Evolutionary conservation across 768 basidiomycete genomes (phyloP).

Genomic region (Suillus subluteus): DNA sequence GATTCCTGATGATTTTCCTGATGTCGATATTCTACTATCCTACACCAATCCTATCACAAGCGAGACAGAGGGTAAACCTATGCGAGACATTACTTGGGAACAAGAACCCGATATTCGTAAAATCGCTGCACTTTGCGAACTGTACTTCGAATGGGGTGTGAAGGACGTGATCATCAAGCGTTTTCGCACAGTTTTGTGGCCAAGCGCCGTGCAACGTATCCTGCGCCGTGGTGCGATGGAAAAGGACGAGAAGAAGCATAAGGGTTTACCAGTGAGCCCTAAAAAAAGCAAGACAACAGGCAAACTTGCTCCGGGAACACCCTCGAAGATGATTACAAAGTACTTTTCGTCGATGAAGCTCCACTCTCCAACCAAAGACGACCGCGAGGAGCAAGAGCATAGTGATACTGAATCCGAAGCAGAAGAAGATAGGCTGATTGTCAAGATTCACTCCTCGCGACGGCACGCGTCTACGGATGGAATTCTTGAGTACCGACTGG

Average conservation of each 20-base stretch:
- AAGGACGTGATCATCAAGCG: constrained; percentile 81
- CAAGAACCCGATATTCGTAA: constrained; percentile 69
- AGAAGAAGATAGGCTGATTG: constrained; percentile 14
- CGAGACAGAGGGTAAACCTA: constrained; percentile 54
- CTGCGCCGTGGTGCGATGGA: constrained; percentile 67
- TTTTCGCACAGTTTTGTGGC: constrained; percentile 84
- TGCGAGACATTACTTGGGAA: constrained; percentile 48
- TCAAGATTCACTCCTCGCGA: constrained; percentile 63
- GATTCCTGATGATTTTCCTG: constrained; percentile 70
- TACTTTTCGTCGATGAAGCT: constrained; percentile 55
- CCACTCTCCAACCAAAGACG: constrained; percentile 21
- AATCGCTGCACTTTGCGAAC: constrained; percentile 81
- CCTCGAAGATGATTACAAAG: constrained; percentile 53
- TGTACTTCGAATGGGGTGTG: constrained; percentile 92
- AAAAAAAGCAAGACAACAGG: constrained; percentile 35
- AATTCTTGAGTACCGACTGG: constrained; percentile 78
- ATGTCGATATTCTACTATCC: constrained; percentile 71
- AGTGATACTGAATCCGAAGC: constrained; percentile 15
- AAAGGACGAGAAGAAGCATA: constrained; percentile 36
- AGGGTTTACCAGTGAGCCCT: constrained; percentile 41
- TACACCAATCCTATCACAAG: constrained; percentile 82
- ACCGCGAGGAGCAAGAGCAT: not conserved
- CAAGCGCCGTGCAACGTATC: constrained; percentile 68
- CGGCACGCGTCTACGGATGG: constrained; percentile 72
- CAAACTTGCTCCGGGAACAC: constrained; percentile 42